Conservation (phyloP, 495 filamentous ascomycete genomes). For the Hypoxylon rickii region DNA sequence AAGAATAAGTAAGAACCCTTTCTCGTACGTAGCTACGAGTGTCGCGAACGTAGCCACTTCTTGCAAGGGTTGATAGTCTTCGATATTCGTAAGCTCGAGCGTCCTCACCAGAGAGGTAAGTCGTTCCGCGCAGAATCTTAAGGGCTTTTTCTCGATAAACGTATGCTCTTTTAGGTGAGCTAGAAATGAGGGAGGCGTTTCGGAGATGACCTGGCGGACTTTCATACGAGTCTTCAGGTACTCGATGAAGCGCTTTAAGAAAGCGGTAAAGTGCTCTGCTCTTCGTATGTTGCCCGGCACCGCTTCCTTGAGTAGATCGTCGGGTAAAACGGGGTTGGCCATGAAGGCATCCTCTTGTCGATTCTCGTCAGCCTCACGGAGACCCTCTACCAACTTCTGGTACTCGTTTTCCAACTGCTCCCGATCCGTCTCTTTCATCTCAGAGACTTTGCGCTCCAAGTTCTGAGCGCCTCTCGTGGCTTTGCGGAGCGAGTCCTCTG, state of each 20-base stretch:
- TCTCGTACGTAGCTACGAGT: conserved; percentile 94
- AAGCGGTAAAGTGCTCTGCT: conserved; percentile 95
- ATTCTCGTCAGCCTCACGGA: conserved; percentile 84
- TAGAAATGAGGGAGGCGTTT: conserved; percentile 93
- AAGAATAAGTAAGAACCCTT: conserved; percentile 92
- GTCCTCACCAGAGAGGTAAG: conserved; percentile 94
- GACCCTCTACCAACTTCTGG: conserved; percentile 89
- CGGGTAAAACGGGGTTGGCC: conserved; percentile 86
- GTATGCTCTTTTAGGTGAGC: conserved; percentile 92
- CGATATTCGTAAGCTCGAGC: conserved; percentile 94
- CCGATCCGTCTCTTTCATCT: conserved; percentile 91
- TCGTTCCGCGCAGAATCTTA: conserved; percentile 94
- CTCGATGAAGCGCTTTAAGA: conserved; percentile 94
- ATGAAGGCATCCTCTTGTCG: conserved; percentile 95
- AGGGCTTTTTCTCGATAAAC: conserved; percentile 94
- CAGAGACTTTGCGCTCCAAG: conserved; percentile 83
- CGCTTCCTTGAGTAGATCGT: conserved; percentile 86
- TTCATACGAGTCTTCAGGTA: conserved; percentile 99
- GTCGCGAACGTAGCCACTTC: conserved; percentile 99
- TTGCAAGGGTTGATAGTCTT: conserved; percentile 95
- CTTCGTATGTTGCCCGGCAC: conserved; percentile 95
- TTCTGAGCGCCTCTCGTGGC: conserved; percentile 88
- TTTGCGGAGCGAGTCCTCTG: conserved; percentile 87
- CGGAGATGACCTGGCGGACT: conserved; percentile 93
- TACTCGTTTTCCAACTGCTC: conserved; percentile 95